Base-by-base conservation (phyloP, 441 rosid species). In the Biscutella laevigata region DNA sequence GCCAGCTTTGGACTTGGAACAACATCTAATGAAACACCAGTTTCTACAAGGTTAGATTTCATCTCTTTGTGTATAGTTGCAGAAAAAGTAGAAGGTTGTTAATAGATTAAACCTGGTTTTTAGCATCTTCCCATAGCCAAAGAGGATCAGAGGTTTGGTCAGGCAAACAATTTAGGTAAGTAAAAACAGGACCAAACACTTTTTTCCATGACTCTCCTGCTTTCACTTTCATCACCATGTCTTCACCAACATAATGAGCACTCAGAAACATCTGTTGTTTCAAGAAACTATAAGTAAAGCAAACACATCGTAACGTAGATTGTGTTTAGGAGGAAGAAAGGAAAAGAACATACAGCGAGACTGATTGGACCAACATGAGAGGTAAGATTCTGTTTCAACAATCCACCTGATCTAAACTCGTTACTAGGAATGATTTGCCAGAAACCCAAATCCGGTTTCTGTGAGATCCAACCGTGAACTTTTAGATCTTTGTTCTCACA, bases 361-460 rank as follows among this genome's bases (percentile, higher is more conserved):
- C 77, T 81, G 46, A 49, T 66, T 2, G 96, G 98, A 33, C 95
- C 95, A 25, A 84, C 96, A 42, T 90, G 95, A 44, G 95, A 90
- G 4, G 92, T 87, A 42, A 90, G 92, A 57, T 84, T 84, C 59
- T 90, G 98, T 66, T 90, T 87, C 11, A 68, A 66, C 0, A 74
- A 84, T 42, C 98, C 98, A 6, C 95, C 98, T 2, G 92, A 74
- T 46, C 90, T 74, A 62, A 84, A 90, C 71, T 90, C 98, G 33
- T 78, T 68, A 46, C 96, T 84, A 24, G 98, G 98, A 39, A 88
- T 87, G 55, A 87, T 90, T 59, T 81, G 92, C 98, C 96, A 90
- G 64, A 73, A 83, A 20, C 98, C 98, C n/a, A 81, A 65, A 0
- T 71, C 50, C 3, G 86, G 77, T 26, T 69, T 67, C 2, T 48